These are phyloP conservation scores for Starmerella bacillaris DNA, from an alignment of 805 yeast genomes.

Conservation along the genomic window DNA sequence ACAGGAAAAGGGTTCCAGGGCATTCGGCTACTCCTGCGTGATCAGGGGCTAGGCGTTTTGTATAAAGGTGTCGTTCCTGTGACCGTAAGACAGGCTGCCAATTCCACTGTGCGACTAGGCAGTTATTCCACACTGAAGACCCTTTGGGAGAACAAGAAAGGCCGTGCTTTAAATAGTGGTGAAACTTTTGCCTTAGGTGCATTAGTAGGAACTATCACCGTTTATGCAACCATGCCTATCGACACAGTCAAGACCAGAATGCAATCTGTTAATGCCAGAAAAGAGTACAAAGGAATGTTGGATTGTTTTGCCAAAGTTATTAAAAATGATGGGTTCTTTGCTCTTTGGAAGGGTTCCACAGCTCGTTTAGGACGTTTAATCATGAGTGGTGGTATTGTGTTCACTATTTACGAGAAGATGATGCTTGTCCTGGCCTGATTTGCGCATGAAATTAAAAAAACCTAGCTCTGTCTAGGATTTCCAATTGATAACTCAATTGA, in stretches of 20 bases:
- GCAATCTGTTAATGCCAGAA: conserved; percentile 75
- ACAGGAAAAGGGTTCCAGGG: conserved; percentile 39
- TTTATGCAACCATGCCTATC: conserved; percentile 82
- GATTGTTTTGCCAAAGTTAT: conserved; percentile 69
- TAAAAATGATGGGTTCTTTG: conserved; percentile 70
- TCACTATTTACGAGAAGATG: conserved; percentile 87
- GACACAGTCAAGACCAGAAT: conserved; percentile 92
- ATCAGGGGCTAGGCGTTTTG: conserved; percentile 66
- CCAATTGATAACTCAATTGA: no score
- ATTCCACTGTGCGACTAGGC: conserved; percentile 86
- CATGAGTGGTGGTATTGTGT: conserved; percentile 91
- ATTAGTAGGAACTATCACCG: conserved; percentile 72
- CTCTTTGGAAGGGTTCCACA: conserved; percentile 97
- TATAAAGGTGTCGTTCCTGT: conserved; percentile 87
- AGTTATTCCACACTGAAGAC: conserved; percentile 76
- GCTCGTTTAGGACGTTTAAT: conserved; percentile 86
- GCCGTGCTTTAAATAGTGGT: conserved; percentile 53
- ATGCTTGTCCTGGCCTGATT: conserved; percentile 37
- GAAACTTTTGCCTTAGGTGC: conserved; percentile 82
- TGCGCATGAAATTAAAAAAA: not conserved
- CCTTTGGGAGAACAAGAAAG: conserved; percentile 10
- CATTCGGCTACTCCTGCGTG: conserved; percentile 44
- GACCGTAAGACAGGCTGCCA: conserved; percentile 86
- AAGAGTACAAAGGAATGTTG: conserved; percentile 51
- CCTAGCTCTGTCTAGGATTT: no score